Evolutionary conservation across 495 filamentous ascomycete genomes (phyloP).

Genomic region (Penicillium bovifimosum): DNA sequence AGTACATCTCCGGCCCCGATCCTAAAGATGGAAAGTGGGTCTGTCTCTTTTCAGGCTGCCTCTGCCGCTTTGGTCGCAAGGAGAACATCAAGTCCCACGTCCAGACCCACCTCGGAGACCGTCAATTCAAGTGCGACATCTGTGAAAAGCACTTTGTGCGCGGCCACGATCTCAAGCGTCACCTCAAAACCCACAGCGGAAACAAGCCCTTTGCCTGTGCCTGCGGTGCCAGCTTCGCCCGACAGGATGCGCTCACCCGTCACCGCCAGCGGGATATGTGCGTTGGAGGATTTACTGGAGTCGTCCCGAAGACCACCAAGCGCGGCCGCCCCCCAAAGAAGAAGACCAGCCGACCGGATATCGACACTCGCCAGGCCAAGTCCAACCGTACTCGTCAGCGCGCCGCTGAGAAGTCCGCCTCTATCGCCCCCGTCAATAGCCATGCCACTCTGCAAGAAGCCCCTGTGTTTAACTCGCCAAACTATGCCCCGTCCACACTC

Average conservation of each 20-base stretch:
- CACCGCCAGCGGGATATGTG: slow-evolving; percentile 95
- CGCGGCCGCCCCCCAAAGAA: slow-evolving; percentile 61
- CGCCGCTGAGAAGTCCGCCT: slow-evolving; percentile 35
- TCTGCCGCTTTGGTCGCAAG: slow-evolving; percentile 81
- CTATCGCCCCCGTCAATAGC: slow-evolving; percentile 25
- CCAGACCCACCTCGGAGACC: slow-evolving; percentile 92
- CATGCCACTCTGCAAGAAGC: slow-evolving; percentile 21
- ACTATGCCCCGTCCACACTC: slow-evolving; percentile 37
- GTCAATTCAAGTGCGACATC: slow-evolving; percentile 82
- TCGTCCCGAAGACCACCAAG: slow-evolving; percentile 64
- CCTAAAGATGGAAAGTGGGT: slow-evolving; percentile 70
- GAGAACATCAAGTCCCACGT: slow-evolving; percentile 98
- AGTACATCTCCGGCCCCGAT: slow-evolving; percentile 77
- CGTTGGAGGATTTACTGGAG: slow-evolving; percentile 80
- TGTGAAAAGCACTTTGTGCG: slow-evolving; percentile 94
- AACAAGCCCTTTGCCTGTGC: slow-evolving; percentile 88
- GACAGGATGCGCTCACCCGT: slow-evolving; percentile 89
- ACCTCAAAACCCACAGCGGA: slow-evolving; percentile 92
- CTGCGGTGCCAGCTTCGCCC: slow-evolving; percentile 85
- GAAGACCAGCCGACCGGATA: slow-evolving; percentile 53
- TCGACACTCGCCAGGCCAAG: slow-evolving; percentile 65
- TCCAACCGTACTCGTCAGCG: slow-evolving; percentile 45
- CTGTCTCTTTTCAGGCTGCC: slow-evolving; percentile 75
- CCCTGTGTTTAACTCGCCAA: slow-evolving; percentile 35
- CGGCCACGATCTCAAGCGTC: slow-evolving; percentile 93